Base-by-base conservation (phyloP, 176 grass and related monocot genomes). In the Leersia perrieri region DNA sequence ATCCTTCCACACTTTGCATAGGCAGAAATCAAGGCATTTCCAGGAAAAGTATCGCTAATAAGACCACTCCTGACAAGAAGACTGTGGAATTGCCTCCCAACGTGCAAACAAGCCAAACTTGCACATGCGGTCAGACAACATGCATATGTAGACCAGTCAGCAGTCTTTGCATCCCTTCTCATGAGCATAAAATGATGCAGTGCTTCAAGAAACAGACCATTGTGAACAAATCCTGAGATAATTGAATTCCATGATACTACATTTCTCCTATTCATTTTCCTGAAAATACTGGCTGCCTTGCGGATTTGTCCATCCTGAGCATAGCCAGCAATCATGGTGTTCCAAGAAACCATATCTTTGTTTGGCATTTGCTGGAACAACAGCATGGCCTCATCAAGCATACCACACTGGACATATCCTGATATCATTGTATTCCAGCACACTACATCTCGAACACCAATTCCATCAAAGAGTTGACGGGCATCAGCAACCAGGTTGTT, bases 401-500 rank as follows among this genome's bases (percentile, higher is more conserved):
- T 87, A 70, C 85, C 78, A 76, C 88, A 79, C 11, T 67, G 82
- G 36, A 80, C 81, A 68, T 88, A 90, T 9, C 87, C 91, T 60
- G 85, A 82, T 12, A 93, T 88, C 87, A 93, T 90, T 12, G 85
- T 90, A 79, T 93, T 93, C 91, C 78, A 93, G 51, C 91, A 88
- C 39, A 93, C 85, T 12, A 44, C 34, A 60, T 93, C 91, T 9
- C 5, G 16, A 26, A 76, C 51, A 36, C 63, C 83, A 33, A 93
- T 87, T 85, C 51, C 72, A 76, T 87, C 11, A 75, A 90, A 93
- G 70, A 93, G 77, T 40, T n/a, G 62, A 38, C 71, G 74, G 28
- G 88, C 82, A 0, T 88, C 88, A 66, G 79, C 42, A 61, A 80
- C 64, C 77, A 76, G 82, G 34, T 75, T 79, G 29, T 63, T 79